These are phyloP conservation scores for Aspergillus fumigatus DNA, from an alignment of 2,329 filamentous ascomycete genomes.

Conservation along the genomic window DNA sequence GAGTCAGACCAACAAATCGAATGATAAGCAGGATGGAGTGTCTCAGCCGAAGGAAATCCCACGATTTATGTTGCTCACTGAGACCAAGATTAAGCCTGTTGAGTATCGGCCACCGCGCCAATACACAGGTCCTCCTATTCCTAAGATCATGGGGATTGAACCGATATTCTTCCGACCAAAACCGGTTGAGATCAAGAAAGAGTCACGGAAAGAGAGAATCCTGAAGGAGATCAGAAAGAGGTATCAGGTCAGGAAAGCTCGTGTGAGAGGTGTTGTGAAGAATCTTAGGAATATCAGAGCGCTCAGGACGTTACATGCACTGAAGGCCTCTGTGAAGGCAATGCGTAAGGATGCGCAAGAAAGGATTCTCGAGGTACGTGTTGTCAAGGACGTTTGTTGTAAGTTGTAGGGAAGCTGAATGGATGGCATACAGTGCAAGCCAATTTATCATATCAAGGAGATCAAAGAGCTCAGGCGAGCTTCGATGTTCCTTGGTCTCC, in stretches of 20 bases:
- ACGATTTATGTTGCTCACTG: constrained; percentile 3
- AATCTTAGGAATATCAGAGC: neutral
- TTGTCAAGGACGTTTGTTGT: neutral
- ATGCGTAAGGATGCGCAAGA: neutral
- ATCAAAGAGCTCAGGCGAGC: constrained; percentile 2
- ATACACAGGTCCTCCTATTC: constrained; percentile 1
- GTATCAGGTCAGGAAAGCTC: neutral
- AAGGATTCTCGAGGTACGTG: neutral
- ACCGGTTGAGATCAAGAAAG: neutral
- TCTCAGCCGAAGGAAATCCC: neutral
- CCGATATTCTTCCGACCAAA: neutral
- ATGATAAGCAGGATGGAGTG: neutral
- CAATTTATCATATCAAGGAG: constrained; percentile 5
- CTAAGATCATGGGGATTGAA: neutral
- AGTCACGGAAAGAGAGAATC: neutral
- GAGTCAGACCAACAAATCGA: neutral
- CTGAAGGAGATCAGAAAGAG: neutral
- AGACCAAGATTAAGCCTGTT: neutral
- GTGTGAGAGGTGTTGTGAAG: neutral
- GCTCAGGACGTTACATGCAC: neutral
- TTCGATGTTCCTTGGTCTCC: constrained; percentile 1
- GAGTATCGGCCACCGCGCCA: neutral
- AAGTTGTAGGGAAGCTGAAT: neutral
- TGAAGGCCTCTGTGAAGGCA: neutral
- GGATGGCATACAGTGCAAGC: constrained; percentile 1